Evolutionary conservation across 2,329 filamentous ascomycete species (phyloP).

Genomic region (Sporothrix protearum): DNA sequence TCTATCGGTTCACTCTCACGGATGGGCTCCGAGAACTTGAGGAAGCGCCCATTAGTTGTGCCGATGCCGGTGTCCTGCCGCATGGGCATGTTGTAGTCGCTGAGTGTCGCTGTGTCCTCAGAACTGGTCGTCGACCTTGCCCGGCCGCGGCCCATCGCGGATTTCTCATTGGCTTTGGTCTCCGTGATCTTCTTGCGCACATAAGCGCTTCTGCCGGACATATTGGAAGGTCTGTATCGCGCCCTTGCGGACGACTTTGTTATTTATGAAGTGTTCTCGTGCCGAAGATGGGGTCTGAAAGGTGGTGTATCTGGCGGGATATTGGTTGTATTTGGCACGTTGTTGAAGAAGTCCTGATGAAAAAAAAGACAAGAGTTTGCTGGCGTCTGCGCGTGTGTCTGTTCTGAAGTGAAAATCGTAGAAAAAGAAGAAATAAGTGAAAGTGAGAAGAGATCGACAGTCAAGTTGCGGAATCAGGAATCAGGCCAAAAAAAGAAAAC

Average conservation of each 20-base stretch:
- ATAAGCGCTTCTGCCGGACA: slow-evolving; percentile 58
- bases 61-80: slow-evolving; percentile 43
- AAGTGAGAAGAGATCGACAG: slow-evolving; percentile 4
- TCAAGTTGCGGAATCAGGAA: not conserved
- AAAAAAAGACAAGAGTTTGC: not conserved
- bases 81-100: slow-evolving; percentile 39
- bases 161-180: slow-evolving; percentile 39
- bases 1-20: slow-evolving; percentile 35
- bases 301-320: not conserved
- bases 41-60: slow-evolving; percentile 44
- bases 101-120: slow-evolving; percentile 41
- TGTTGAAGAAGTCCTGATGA: not conserved
- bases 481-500: slow-evolving; percentile 1
- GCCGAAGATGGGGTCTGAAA: not conserved
- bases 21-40: slow-evolving; percentile 44
- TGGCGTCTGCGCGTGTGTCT: not conserved
- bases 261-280: not conserved
- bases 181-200: slow-evolving; percentile 58
- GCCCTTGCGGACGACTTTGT: not conserved
- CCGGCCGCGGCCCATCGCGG: slow-evolving; percentile 31
- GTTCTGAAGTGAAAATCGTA: not conserved
- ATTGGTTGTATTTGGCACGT: not conserved
- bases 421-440: not conserved
- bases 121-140: slow-evolving; percentile 40
- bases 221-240: slow-evolving; percentile 32